A percentile compares a stretch with the other conserved stretches of the same genome.
Evolutionary conservation across 495 filamentous ascomycete genomes (phyloP).

Genomic region (Xylaria grammica): DNA sequence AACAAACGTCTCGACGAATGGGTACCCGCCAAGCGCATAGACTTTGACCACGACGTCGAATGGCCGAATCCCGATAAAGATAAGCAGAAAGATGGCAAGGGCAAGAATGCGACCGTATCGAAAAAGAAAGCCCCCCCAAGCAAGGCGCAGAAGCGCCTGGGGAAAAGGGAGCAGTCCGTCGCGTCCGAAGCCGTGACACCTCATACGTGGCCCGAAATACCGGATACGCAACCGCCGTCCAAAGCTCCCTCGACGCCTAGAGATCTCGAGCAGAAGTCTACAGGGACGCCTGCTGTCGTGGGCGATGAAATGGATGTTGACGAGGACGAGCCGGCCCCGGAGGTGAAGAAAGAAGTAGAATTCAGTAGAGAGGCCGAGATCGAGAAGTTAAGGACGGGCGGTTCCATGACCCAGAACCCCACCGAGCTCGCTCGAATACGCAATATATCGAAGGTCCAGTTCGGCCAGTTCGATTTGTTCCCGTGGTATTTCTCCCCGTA

Average conservation of each 20-base stretch:
- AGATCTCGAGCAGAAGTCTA: slow-evolving; percentile 45
- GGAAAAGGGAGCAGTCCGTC: slow-evolving; percentile 55
- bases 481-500: slow-evolving; percentile 99
- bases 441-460: slow-evolving; percentile 90
- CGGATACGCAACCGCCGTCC: slow-evolving; percentile 37
- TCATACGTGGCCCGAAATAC: slow-evolving; percentile 46
- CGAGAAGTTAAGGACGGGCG: slow-evolving; percentile 88
- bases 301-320: slow-evolving; percentile 56
- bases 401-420: slow-evolving; percentile 98
- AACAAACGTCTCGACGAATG: slow-evolving; percentile 99
- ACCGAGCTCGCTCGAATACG: slow-evolving; percentile 95
- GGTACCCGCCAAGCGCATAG: slow-evolving; percentile 79
- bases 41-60: slow-evolving; percentile 68
- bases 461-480: slow-evolving; percentile 89
- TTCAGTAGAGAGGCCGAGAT: slow-evolving; percentile 93
- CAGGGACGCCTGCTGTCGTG: slow-evolving; percentile 47
- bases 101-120: slow-evolving; percentile 48
- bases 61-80: slow-evolving; percentile 64
- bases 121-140: slow-evolving; percentile 54
- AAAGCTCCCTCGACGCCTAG: slow-evolving; percentile 42
- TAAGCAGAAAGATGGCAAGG: slow-evolving; percentile 58
- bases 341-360: slow-evolving; percentile 47
- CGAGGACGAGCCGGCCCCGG: slow-evolving; percentile 47
- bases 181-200: slow-evolving; percentile 52
- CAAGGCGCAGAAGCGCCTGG: slow-evolving; percentile 62